Conservation (phyloP, 2,329 filamentous ascomycete species). For the Cadophora sp. region DNA sequence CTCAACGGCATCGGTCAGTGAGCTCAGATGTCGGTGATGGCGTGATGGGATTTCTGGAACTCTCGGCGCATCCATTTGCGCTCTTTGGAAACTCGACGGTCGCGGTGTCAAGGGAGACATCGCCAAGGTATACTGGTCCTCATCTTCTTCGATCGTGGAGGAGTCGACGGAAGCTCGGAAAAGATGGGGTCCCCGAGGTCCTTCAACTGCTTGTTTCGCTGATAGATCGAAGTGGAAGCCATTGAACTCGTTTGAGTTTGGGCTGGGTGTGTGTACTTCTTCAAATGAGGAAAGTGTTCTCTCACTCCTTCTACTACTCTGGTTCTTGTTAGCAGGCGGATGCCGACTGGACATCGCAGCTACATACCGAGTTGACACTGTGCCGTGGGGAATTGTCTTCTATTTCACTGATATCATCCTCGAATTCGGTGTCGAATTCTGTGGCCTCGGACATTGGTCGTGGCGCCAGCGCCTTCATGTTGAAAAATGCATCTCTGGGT, state of each 20-base stretch:
- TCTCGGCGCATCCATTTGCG: constrained; percentile 33
- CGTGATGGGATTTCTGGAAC: constrained; percentile 38
- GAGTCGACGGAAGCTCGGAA: constrained; percentile 74
- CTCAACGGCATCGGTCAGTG: constrained; percentile 62
- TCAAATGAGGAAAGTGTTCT: constrained; percentile 89
- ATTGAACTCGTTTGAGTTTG: constrained; percentile 61
- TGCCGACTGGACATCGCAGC: constrained; percentile 16
- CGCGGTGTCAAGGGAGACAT: constrained; percentile 78
- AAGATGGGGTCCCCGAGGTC: constrained; percentile 84
- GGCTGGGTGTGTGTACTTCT: constrained; percentile 79
- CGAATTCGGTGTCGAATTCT: constrained; percentile 78
- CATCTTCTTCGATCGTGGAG: constrained; percentile 59
- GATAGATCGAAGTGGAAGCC: constrained; percentile 67
- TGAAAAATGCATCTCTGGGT: constrained; percentile 66
- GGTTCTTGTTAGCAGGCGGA: constrained; percentile 30
- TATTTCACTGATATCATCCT: constrained; percentile 61
- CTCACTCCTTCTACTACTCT: constrained; percentile 77
- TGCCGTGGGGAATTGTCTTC: constrained; percentile 69
- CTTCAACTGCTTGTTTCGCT: constrained; percentile 70
- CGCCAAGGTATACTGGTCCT: constrained; percentile 61
- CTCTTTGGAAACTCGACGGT: constrained; percentile 50
- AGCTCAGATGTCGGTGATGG: constrained; percentile 54
- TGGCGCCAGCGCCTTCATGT: constrained; percentile 57
- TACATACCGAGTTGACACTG: constrained; percentile 75
- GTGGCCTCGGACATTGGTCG: constrained; percentile 75